phyloP scores from a whole-genome alignment of 148 eudicot species.

The Oxyria digyna region DNA sequence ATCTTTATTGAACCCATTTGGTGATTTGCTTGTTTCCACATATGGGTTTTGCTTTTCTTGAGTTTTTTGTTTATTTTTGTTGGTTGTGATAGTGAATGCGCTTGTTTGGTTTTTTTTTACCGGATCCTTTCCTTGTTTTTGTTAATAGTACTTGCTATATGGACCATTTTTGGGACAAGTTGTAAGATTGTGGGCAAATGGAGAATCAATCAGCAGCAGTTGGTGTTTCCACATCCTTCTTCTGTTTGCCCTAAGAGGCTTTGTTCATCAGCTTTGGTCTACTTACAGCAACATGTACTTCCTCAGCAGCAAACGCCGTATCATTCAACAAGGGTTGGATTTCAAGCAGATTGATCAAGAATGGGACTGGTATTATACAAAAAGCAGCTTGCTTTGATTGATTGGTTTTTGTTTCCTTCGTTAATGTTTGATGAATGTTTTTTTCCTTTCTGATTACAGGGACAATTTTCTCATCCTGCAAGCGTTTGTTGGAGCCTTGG shows the following conservation, averaged over 20 bases:
- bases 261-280: slow-evolving; percentile 42
- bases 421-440: neutral
- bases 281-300: slow-evolving; percentile 50
- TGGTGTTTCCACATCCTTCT: slow-evolving; percentile 60
- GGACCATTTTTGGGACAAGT: slow-evolving; percentile 56
- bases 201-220: slow-evolving; percentile 18
- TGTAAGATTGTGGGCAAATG: slow-evolving; percentile 34
- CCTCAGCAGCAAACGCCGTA: slow-evolving; percentile 42
- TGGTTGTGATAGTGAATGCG: neutral
- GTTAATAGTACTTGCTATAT: slow-evolving; percentile 45
- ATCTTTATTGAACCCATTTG: neutral
- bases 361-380: slow-evolving; percentile 56
- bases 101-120: neutral
- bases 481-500: slow-evolving; percentile 34
- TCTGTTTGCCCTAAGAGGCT: slow-evolving; percentile 33
- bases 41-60: neutral
- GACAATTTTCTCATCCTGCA: slow-evolving; percentile 70
- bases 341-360: slow-evolving; percentile 76
- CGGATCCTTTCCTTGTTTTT: neutral
- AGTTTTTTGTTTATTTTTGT: neutral
- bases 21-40: neutral
- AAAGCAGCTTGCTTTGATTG: neutral
- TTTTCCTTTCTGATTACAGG: slow-evolving; percentile 21
- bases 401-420: neutral
- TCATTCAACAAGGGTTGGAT: slow-evolving; percentile 42